phyloP scores from a whole-genome alignment of 208 protist genomes.

The Trypanosoma congolense region DNA sequence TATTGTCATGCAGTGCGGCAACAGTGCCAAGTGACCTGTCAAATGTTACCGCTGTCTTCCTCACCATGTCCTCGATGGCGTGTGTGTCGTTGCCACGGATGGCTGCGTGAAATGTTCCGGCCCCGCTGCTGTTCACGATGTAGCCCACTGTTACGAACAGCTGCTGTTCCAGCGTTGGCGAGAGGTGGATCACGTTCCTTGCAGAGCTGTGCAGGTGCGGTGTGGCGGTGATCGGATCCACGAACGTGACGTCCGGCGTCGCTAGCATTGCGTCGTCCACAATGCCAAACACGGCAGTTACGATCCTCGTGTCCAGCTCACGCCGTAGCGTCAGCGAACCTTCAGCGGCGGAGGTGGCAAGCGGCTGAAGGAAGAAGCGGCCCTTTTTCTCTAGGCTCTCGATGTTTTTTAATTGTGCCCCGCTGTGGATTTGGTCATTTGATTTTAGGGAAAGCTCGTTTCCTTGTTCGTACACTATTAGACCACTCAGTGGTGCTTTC shows the following conservation, averaged over 20 bases:
- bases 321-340: background rate
- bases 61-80: background rate
- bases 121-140: background rate
- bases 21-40: constrained; percentile 4
- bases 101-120: background rate
- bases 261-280: background rate
- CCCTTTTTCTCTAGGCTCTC: background rate
- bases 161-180: constrained; percentile 9
- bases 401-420: background rate
- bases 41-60: constrained; percentile 5
- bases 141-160: constrained; percentile 2
- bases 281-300: constrained; percentile 1
- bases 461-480: too few relatives aligned
- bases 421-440: background rate
- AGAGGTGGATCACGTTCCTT: background rate
- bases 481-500: too few relatives aligned
- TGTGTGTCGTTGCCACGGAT: background rate
- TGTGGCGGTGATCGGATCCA: background rate
- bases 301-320: background rate
- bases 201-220: background rate
- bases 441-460: background rate
- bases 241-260: background rate
- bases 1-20: background rate
- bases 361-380: background rate
- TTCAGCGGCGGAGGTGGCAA: background rate